phyloP scores from a whole-genome alignment of 352 stramenopile genomes.

The Aphanomyces stellatus region DNA sequence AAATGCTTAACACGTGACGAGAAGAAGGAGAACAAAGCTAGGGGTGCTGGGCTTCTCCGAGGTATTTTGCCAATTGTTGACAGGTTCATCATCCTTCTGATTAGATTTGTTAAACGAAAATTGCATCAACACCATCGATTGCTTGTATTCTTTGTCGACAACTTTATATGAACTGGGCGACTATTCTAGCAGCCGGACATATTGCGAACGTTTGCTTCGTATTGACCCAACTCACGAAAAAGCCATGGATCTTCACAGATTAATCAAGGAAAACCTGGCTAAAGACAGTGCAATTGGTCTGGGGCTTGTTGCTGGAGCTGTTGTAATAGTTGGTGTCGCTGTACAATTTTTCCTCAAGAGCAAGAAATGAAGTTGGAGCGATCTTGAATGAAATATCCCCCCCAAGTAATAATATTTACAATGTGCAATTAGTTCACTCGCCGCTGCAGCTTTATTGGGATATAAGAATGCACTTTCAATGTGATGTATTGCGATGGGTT shows the following conservation, averaged over 20 bases:
- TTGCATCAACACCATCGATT: slow-evolving; percentile 14
- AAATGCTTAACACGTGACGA: slow-evolving; percentile 6
- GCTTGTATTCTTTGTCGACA: background rate
- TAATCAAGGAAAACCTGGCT: background rate
- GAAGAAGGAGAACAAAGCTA: slow-evolving; percentile 17
- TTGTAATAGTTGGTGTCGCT: slow-evolving; percentile 7
- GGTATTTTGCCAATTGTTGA: slow-evolving; percentile 11
- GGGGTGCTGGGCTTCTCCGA: slow-evolving; percentile 6
- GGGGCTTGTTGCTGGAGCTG: slow-evolving; percentile 1
- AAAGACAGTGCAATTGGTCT: slow-evolving; percentile 13
- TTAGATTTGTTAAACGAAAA: slow-evolving; percentile 17
- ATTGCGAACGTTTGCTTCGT: slow-evolving; percentile 12
- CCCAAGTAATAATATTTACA: too few relatives aligned
- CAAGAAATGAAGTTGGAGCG: slow-evolving; percentile 13
- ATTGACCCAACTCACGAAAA: slow-evolving; percentile 18
- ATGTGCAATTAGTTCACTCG: too few relatives aligned
- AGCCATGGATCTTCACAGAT: slow-evolving; percentile 14
- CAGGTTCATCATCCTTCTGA: background rate
- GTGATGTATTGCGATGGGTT: too few relatives aligned
- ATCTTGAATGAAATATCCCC: too few relatives aligned
- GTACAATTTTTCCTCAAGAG: slow-evolving; percentile 17
- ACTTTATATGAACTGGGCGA: slow-evolving; percentile 14
- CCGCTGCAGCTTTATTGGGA: too few relatives aligned
- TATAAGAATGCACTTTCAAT: too few relatives aligned
- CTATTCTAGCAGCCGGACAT: slow-evolving; percentile 4